Percentiles rank a stretch among this genome's conserved stretches.
Conservation (phyloP, 805 yeast species). For the Wickerhamomyces queroliae region DNA sequence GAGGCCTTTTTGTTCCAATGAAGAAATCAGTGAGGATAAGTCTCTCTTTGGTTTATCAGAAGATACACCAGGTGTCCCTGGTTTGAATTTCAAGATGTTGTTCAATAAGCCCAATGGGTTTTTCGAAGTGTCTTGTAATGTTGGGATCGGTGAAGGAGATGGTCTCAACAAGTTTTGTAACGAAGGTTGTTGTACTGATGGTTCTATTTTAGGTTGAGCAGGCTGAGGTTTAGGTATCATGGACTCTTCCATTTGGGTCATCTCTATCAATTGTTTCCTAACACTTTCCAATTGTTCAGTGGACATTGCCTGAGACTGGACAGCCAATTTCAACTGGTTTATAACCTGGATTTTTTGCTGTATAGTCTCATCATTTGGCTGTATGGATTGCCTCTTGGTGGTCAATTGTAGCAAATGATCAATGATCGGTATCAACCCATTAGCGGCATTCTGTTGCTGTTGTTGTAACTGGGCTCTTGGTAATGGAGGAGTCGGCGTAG, state of each 20-base stretch:
- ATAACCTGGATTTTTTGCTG: conserved; percentile 27
- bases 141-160: neutral
- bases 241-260: conserved; percentile 32
- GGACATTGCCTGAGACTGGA: conserved; percentile 28
- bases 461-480: conserved; percentile 16
- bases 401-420: conserved; percentile 30
- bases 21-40: conserved; percentile 12
- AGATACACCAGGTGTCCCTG: conserved; percentile 5
- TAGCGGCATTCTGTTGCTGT: conserved; percentile 5
- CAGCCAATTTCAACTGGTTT: conserved; percentile 27
- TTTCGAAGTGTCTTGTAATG: neutral
- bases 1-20: conserved; percentile 16
- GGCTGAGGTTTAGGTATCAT: conserved; percentile 20
- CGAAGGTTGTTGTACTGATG: conserved; percentile 11
- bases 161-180: conserved; percentile 3
- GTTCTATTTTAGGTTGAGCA: no score
- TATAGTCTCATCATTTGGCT: conserved; percentile 25
- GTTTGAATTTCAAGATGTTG: conserved; percentile 13
- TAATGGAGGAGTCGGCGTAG: conserved; percentile 21
- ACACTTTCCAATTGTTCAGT: conserved; percentile 25
- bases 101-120: conserved; percentile 15
- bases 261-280: conserved; percentile 31
- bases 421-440: conserved; percentile 27
- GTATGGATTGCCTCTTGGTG: conserved; percentile 23
- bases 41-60: conserved; percentile 5